Evolutionary conservation across 768 basidiomycete species (phyloP), one percentile per base, ranked within the genome.

Genomic region (Dioszegia aurantiaca): DNA sequence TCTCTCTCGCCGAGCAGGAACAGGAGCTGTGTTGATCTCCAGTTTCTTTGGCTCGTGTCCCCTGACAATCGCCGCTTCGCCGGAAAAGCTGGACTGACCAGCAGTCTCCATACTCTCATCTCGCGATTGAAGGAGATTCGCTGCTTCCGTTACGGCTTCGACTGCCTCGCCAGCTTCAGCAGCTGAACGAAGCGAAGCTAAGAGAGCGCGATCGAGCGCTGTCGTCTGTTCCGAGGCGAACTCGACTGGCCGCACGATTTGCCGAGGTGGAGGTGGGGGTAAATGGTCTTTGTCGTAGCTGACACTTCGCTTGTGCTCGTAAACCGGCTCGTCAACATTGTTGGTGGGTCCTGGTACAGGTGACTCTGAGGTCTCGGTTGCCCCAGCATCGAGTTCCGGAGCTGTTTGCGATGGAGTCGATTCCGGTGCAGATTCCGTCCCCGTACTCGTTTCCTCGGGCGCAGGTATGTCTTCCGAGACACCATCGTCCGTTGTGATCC

Each of bases 61-160:
- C 9, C 51, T 67, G 4, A 73, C 47, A n/a, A 73, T 59, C 10
- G 56, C 55, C 1, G 54, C 72, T 62, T 73, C 72, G 16, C 72
- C 72, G 23, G 42, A 36, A 43, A 73, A 62, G 24, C 33, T 55
- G 2, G 23, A 56, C 12, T 42, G 46, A 19, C 67, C 67, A 9
- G 59, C 44, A 3, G 30, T 21, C 28, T 67, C 65, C 59, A 65
- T 56, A 10, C 40, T 28, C 6, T 14, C 24, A 43, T 68, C 60
- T 28, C 44, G 24, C 1, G 27, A 16, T 17, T 21, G 12, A 19
- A 59, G 23, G 3, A 65, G 54, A 6, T 26, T 36, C 19, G 28
- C 51, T n/a, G 51, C 51, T 53, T 53, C 51, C 26, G 37, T 24
- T 4, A 37, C 51, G 24, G 51, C 51, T 17, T 53, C 51, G 26